Evolutionary conservation across 305 asterid species (phyloP).

Genomic region (Fraxinus greggii): DNA sequence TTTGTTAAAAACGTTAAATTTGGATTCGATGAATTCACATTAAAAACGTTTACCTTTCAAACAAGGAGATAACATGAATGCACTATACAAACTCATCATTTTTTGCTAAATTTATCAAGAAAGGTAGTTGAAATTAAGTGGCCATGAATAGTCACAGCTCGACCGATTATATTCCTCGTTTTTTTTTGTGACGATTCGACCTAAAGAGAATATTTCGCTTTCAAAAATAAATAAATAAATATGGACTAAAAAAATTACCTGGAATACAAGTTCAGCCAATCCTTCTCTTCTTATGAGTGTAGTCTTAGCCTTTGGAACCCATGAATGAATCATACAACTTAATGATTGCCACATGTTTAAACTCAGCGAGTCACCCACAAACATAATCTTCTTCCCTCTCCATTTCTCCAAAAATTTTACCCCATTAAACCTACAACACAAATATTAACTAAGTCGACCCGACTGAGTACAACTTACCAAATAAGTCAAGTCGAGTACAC

Average conservation of each 20-base stretch:
- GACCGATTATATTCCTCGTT: neutral
- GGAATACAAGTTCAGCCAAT: constrained; percentile 50
- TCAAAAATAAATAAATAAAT: neutral
- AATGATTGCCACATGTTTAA: constrained; percentile 16
- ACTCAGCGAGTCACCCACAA: constrained; percentile 17
- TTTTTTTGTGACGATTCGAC: neutral
- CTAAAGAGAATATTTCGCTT: neutral
- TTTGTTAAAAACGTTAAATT: no score
- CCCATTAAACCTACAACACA: constrained; percentile 11
- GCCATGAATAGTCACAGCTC: neutral
- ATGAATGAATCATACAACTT: constrained; percentile 11
- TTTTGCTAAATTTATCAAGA: neutral
- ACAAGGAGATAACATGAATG: constrained; percentile 31
- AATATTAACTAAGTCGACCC: neutral
- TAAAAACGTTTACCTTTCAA: neutral
- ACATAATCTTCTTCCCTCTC: constrained; percentile 20
- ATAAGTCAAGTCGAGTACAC: neutral
- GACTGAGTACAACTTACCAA: neutral
- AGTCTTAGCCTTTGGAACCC: constrained; percentile 3
- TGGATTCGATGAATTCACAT: neutral
- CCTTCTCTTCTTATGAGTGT: constrained; percentile 26
- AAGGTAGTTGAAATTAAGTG: neutral
- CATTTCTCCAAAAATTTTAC: neutral
- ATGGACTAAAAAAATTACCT: constrained; percentile 39
- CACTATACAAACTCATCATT: constrained; percentile 27